Conservation (phyloP, 2,329 filamentous ascomycete genomes). For the Penicillium sp. region DNA sequence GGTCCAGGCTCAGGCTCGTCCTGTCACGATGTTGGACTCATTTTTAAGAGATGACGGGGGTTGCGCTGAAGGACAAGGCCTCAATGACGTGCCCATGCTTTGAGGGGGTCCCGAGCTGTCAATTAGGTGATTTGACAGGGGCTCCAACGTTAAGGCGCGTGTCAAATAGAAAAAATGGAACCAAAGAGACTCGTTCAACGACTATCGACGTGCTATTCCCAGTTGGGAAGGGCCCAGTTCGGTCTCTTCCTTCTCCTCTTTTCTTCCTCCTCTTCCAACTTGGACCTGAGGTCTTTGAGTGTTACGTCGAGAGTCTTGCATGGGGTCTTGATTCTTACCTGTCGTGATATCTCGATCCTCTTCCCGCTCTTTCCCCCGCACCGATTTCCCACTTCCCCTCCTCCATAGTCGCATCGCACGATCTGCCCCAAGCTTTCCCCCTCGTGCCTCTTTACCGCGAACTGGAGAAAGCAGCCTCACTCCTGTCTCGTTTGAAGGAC, state of each 20-base stretch:
- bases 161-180: not conserved
- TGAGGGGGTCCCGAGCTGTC: not conserved
- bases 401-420: conserved; percentile 7
- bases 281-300: not conserved
- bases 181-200: not conserved
- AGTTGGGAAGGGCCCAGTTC: conserved; percentile 7
- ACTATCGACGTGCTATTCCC: conserved; percentile 11
- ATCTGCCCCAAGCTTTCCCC: conserved; percentile 8
- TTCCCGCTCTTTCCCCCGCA: not conserved
- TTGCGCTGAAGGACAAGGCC: not conserved
- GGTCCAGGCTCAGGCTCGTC: conserved; percentile 1
- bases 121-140: not conserved
- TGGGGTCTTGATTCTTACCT: not conserved
- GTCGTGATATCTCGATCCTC: not conserved
- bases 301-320: not conserved
- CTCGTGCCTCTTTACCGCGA: conserved; percentile 7
- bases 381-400: not conserved
- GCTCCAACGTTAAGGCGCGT: not conserved
- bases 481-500: not conserved
- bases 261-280: conserved; percentile 9
- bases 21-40: not conserved
- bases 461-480: no score
- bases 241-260: conserved; percentile 4
- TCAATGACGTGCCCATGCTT: not conserved
- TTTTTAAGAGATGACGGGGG: not conserved